These are phyloP conservation scores for Pseudogymnoascus sp. DNA, from an alignment of 2,329 filamentous ascomycete genomes.

Conservation along the genomic window DNA sequence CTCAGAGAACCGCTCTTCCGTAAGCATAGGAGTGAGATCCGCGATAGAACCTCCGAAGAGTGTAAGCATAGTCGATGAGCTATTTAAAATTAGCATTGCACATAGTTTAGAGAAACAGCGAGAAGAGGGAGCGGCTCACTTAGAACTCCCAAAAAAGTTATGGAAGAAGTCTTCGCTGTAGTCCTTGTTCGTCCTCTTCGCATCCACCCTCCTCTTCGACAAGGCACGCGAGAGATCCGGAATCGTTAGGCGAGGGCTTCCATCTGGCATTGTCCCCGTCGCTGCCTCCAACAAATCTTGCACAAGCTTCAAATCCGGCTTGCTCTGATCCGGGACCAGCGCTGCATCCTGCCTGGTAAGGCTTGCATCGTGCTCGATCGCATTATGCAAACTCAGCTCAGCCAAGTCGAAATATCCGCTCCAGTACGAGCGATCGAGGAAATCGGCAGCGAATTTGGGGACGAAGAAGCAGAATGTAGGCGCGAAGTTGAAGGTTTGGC, in stretches of 20 bases:
- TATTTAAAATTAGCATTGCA: conserved; percentile 17
- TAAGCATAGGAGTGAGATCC: conserved; percentile 34
- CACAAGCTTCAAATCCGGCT: conserved; percentile 32
- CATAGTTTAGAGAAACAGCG: neutral
- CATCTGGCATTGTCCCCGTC: conserved; percentile 29
- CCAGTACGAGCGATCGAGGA: conserved; percentile 19
- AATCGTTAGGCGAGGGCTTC: conserved; percentile 29
- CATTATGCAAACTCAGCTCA: conserved; percentile 16
- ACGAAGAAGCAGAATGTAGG: conserved; percentile 18
- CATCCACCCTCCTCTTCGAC: conserved; percentile 27
- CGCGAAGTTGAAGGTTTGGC: conserved; percentile 18
- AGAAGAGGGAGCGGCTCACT: conserved; percentile 22
- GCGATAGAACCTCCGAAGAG: conserved; percentile 33
- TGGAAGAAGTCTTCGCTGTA: conserved; percentile 32
- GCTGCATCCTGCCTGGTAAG: conserved; percentile 30
- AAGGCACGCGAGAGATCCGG: conserved; percentile 29
- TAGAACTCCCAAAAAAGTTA: conserved; percentile 35
- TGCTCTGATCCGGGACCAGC: conserved; percentile 31
- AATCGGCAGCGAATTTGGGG: conserved; percentile 21
- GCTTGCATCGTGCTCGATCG: conserved; percentile 18
- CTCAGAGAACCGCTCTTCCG: conserved; percentile 34
- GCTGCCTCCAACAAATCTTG: conserved; percentile 30
- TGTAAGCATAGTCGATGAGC: conserved; percentile 36
- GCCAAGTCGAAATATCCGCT: conserved; percentile 16
- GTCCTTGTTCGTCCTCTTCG: conserved; percentile 29